Percentiles rank a stretch among this genome's conserved stretches.
These are phyloP conservation scores for Solanum medicagineum DNA, from an alignment of 257 asterid species.

Conservation along the genomic window DNA sequence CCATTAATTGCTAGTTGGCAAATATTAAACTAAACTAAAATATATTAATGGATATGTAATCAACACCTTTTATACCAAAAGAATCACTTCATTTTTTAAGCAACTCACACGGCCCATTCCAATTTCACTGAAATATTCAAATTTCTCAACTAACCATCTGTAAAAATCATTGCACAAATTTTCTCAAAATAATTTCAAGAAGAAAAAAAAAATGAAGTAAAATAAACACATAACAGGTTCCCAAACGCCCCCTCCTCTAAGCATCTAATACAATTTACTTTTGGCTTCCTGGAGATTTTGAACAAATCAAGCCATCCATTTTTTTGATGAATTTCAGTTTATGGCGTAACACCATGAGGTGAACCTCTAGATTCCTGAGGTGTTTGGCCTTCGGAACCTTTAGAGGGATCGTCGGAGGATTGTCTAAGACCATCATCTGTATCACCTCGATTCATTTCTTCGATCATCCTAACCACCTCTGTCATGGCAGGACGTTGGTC, in stretches of 20 bases:
- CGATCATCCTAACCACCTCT: slow-evolving; percentile 73
- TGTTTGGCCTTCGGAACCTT: slow-evolving; percentile 72
- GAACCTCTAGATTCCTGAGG: slow-evolving; percentile 57
- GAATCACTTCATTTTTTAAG: background rate
- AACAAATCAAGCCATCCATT: background rate
- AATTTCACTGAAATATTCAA: slow-evolving; percentile 22
- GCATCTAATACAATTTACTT: background rate
- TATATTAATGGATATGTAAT: background rate
- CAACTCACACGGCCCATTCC: slow-evolving; percentile 22
- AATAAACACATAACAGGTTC: slow-evolving; percentile 7
- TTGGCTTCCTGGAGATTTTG: background rate
- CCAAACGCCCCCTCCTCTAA: slow-evolving; percentile 1
- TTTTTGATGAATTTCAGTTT: background rate
- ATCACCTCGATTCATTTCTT: slow-evolving; percentile 65
- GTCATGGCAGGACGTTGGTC: slow-evolving; percentile 77
- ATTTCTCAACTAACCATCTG: slow-evolving; percentile 13
- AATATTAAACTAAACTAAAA: background rate
- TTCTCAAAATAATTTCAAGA: slow-evolving; percentile 27
- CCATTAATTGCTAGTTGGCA: background rate
- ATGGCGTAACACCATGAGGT: slow-evolving; percentile 53
- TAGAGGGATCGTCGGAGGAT: slow-evolving; percentile 66
- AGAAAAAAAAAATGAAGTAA: slow-evolving; percentile 25
- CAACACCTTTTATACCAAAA: background rate
- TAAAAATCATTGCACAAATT: slow-evolving; percentile 16
- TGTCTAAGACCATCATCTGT: slow-evolving; percentile 60